phyloP scores from a whole-genome alignment of 129 eudicot species.

The Helichrysum umbraculigerum region DNA sequence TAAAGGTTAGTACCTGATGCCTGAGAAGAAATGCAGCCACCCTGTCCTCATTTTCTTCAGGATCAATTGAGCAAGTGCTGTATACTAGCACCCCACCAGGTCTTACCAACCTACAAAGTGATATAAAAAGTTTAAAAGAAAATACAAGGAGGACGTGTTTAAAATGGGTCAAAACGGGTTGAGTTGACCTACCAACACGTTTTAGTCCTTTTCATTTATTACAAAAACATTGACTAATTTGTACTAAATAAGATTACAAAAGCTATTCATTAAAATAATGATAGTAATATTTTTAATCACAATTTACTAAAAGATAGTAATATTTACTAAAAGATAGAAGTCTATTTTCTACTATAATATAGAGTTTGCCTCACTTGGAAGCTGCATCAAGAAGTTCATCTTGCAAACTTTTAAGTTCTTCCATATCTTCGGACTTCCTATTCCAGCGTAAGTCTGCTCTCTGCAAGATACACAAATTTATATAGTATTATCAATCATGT shows the following conservation, averaged over 20 bases:
- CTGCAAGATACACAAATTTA: slow-evolving; percentile 31
- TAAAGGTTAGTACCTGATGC: slow-evolving; percentile 54
- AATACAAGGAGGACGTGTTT: not conserved
- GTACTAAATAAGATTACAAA: not conserved
- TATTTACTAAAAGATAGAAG: not conserved
- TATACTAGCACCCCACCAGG: slow-evolving; percentile 84
- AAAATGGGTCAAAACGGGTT: not conserved
- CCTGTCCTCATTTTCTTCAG: slow-evolving; percentile 88
- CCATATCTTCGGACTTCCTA: slow-evolving; percentile 90
- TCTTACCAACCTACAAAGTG: slow-evolving; percentile 64
- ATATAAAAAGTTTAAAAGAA: not conserved
- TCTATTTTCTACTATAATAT: not conserved
- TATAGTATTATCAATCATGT: not conserved
- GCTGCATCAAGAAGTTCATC: slow-evolving; percentile 89
- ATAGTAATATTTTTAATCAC: not conserved
- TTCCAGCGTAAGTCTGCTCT: slow-evolving; percentile 98
- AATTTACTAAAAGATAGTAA: not conserved
- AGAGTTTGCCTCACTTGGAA: slow-evolving; percentile 55
- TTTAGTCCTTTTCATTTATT: not conserved
- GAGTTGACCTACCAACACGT: not conserved
- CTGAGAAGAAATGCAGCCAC: slow-evolving; percentile 77
- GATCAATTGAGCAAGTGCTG: slow-evolving; percentile 92
- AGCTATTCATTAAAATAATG: slow-evolving; percentile 1
- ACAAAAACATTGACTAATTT: too few relatives aligned
- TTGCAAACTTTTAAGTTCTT: slow-evolving; percentile 73